A percentile compares a stretch with the other conserved stretches of the same genome.
These are phyloP conservation scores for Grosmannia huntii DNA, from an alignment of 2,329 filamentous ascomycete genomes.

Conservation along the genomic window DNA sequence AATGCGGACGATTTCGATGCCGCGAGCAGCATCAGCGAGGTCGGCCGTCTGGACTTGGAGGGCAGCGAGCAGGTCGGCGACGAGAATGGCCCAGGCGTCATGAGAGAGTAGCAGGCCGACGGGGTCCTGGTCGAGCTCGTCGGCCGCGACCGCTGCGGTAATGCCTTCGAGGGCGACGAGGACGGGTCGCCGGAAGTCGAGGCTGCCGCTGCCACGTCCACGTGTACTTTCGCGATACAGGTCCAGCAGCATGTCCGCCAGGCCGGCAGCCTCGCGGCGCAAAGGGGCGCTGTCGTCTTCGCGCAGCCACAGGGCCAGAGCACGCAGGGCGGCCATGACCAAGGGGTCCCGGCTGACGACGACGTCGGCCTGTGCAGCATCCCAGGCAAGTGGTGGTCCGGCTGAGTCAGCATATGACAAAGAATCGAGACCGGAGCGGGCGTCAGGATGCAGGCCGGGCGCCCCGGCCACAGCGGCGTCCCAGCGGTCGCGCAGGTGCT, in stretches of 20 bases:
- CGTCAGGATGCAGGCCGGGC: slow-evolving; percentile 46
- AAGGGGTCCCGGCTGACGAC: slow-evolving; percentile 42
- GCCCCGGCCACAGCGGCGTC: slow-evolving; percentile 52
- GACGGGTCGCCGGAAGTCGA: slow-evolving; percentile 44
- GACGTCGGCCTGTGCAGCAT: slow-evolving; percentile 34
- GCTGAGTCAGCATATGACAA: slow-evolving; percentile 23
- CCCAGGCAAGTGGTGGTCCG: slow-evolving; percentile 41
- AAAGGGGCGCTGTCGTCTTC: slow-evolving; percentile 53
- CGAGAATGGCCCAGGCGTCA: slow-evolving; percentile 40
- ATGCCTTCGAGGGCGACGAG: slow-evolving; percentile 49
- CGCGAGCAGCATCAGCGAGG: slow-evolving; percentile 26
- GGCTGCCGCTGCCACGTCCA: neutral
- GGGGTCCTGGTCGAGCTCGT: slow-evolving; percentile 25
- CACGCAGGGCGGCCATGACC: slow-evolving; percentile 42
- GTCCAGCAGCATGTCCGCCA: slow-evolving; percentile 52
- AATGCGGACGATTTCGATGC: slow-evolving; percentile 42
- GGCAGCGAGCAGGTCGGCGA: slow-evolving; percentile 34
- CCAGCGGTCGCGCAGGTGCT: slow-evolving; percentile 58
- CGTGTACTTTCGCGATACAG: slow-evolving; percentile 31
- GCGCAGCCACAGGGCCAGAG: slow-evolving; percentile 52
- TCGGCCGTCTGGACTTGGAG: slow-evolving; percentile 21
- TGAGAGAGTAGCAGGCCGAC: slow-evolving; percentile 35
- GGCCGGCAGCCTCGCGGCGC: slow-evolving; percentile 40
- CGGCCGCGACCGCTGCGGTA: slow-evolving; percentile 13
- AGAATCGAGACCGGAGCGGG: slow-evolving; percentile 29